Evolutionary conservation across 169 alveolate genomes (phyloP).

Genomic region (Blepharisma undulans): DNA sequence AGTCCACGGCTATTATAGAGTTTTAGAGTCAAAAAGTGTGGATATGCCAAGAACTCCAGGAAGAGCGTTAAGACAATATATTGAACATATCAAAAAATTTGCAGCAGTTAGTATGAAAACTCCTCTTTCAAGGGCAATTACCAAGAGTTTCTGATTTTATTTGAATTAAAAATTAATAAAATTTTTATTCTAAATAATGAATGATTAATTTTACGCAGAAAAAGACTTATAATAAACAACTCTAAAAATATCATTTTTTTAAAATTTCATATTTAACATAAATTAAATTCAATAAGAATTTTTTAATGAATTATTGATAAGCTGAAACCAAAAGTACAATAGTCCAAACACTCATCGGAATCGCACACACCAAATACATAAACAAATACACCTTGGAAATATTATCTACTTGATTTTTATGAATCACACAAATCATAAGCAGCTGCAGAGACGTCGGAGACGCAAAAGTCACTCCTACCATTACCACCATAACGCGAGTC

Average conservation of each 20-base stretch:
- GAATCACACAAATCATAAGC: slow-evolving; percentile 17
- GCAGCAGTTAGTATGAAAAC: neutral
- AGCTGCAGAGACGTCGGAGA: slow-evolving; percentile 15
- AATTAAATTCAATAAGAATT: neutral
- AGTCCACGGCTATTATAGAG: neutral
- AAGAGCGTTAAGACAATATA: too few relatives aligned
- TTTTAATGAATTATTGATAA: neutral
- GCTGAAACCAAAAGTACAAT: neutral
- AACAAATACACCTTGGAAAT: neutral
- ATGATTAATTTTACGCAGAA: too few relatives aligned
- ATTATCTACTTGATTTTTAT: slow-evolving; percentile 36
- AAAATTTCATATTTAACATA: neutral
- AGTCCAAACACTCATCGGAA: slow-evolving; percentile 19
- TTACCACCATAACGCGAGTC: neutral
- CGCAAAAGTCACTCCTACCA: neutral
- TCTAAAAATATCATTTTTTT: neutral
- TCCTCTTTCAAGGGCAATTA: neutral
- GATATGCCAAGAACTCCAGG: neutral
- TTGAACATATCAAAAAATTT: too few relatives aligned
- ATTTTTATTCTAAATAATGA: too few relatives aligned
- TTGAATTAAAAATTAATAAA: too few relatives aligned
- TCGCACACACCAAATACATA: slow-evolving; percentile 4
- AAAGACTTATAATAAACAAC: too few relatives aligned
- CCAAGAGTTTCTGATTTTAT: too few relatives aligned
- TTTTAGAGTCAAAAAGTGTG: neutral